These are phyloP conservation scores for Russula olivacea DNA, from an alignment of 768 basidiomycete genomes.

Conservation along the genomic window DNA sequence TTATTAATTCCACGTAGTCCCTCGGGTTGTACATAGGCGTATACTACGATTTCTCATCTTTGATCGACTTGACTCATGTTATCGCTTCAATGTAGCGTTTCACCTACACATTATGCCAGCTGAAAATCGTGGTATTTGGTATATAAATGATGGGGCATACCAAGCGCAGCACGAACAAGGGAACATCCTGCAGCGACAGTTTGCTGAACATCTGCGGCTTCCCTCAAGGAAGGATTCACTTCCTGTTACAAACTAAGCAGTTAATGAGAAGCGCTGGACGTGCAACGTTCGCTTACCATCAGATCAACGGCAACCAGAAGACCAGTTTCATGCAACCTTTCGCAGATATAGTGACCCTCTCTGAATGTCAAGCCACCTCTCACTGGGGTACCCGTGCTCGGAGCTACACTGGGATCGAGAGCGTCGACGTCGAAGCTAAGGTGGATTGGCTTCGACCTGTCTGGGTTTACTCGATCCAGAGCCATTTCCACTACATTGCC, in stretches of 20 bases:
- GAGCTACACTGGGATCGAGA: conserved; percentile 91
- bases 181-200: conserved; percentile 91
- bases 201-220: conserved; percentile 66
- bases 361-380: conserved; percentile 94
- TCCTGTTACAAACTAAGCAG: conserved; percentile 46
- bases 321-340: conserved; percentile 89
- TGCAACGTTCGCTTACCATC: conserved; percentile 54
- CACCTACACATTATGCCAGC: conserved; percentile 19
- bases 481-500: conserved; percentile 96
- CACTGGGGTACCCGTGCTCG: conserved; percentile 89
- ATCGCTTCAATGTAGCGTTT: conserved; percentile 27
- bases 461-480: conserved; percentile 86
- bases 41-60: background rate
- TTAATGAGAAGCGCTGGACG: conserved; percentile 7
- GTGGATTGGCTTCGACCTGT: conserved; percentile 80
- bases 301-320: conserved; percentile 87
- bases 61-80: background rate
- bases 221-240: conserved; percentile 91
- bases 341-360: conserved; percentile 98
- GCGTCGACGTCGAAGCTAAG: conserved; percentile 96
- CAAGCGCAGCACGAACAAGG: conserved; percentile 73
- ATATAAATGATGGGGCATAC: conserved; percentile 39
- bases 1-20: too few relatives aligned
- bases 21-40: background rate
- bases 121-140: background rate